phyloP scores from a whole-genome alignment of 2,329 filamentous ascomycete species.

The Hypoxylon sp. region DNA sequence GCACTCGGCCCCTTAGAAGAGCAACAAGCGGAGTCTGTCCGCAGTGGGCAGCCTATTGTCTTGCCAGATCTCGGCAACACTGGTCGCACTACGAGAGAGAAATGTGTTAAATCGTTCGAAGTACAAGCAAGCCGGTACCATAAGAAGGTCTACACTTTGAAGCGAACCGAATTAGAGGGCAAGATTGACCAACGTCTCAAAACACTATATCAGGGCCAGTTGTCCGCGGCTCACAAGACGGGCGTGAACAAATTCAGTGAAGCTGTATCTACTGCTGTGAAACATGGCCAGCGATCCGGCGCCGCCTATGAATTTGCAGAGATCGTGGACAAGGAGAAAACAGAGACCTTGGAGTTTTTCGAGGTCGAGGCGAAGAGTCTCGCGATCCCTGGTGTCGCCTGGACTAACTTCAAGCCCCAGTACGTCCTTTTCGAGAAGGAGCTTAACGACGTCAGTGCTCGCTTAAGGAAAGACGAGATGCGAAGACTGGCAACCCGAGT shows the following conservation, averaged over 20 bases:
- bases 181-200: constrained; percentile 93
- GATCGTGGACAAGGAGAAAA: constrained; percentile 87
- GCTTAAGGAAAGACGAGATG: constrained; percentile 95
- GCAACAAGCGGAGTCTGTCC: constrained; percentile 79
- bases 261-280: constrained; percentile 86
- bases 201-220: constrained; percentile 86
- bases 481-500: constrained; percentile 88
- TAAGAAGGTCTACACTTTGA: constrained; percentile 91
- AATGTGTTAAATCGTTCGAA: constrained; percentile 86
- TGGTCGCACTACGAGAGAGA: constrained; percentile 77
- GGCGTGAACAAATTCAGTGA: constrained; percentile 88
- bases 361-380: constrained; percentile 79
- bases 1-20: constrained; percentile 87
- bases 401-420: constrained; percentile 89
- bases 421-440: constrained; percentile 87
- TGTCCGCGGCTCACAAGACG: constrained; percentile 88
- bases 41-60: constrained; percentile 78
- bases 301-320: constrained; percentile 93
- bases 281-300: constrained; percentile 91
- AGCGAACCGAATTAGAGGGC: constrained; percentile 83
- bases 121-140: constrained; percentile 93
- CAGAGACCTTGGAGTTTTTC: constrained; percentile 78
- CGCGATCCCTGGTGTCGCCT: constrained; percentile 81
- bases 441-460: constrained; percentile 85
- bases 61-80: constrained; percentile 78